These are phyloP conservation scores for Solanum piurae DNA, from an alignment of 257 asterid genomes.

Conservation along the genomic window DNA sequence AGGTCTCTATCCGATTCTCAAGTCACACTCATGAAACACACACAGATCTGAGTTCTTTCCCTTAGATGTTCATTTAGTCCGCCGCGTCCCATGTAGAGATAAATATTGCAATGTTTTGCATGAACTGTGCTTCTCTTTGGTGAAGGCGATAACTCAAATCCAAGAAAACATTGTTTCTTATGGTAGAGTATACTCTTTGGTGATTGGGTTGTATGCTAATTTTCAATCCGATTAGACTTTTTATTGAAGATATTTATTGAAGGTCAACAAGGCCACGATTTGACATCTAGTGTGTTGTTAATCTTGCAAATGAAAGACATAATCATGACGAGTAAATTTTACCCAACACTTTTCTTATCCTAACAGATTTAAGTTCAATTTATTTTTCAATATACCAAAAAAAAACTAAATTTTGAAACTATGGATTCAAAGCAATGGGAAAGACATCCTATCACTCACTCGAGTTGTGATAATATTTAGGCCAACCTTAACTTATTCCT, in stretches of 20 bases:
- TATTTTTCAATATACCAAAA: not conserved
- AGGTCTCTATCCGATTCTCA: not conserved
- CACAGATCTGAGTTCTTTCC: not conserved
- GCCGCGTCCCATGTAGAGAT: not conserved
- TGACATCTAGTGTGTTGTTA: not conserved
- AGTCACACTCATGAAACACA: constrained; percentile 2
- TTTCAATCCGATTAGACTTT: not conserved
- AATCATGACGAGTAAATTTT: not conserved
- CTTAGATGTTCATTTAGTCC: not conserved
- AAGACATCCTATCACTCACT: not conserved
- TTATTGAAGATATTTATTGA: not conserved
- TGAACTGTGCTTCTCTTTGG: not conserved
- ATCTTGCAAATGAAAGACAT: too few relatives aligned
- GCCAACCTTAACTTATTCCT: not conserved
- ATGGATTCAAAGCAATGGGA: not conserved
- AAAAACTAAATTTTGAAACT: not conserved
- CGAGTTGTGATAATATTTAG: not conserved
- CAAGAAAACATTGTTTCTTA: not conserved
- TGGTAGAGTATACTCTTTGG: not conserved
- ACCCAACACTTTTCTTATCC: not conserved
- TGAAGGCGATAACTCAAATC: not conserved
- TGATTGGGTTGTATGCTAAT: not conserved
- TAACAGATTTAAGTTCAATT: not conserved
- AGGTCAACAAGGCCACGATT: not conserved
- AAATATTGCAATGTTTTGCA: not conserved